Evolutionary conservation across 345 rosid genomes (phyloP).

Genomic region (Eutrema yunnanense): DNA sequence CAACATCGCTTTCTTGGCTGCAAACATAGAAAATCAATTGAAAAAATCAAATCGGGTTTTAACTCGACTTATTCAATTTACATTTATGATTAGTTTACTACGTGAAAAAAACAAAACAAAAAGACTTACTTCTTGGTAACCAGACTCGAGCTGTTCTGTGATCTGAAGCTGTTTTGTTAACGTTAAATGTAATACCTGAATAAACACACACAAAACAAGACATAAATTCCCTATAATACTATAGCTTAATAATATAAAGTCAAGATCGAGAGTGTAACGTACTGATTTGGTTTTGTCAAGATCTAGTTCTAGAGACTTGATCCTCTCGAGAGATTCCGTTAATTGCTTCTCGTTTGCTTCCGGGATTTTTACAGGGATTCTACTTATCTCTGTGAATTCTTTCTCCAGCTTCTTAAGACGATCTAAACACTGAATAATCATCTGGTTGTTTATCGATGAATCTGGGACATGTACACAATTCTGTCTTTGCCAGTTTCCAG

Average conservation of each 20-base stretch:
- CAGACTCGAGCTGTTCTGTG: slow-evolving; percentile 46
- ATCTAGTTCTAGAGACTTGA: slow-evolving; percentile 78
- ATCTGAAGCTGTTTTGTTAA: slow-evolving; percentile 74
- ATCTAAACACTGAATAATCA: slow-evolving; percentile 51
- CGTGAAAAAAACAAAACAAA: too few species aligned
- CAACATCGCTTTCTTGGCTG: slow-evolving; percentile 22
- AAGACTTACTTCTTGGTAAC: slow-evolving; percentile 19
- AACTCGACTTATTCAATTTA: too few species aligned
- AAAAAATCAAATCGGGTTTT: background rate
- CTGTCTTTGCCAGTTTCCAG: slow-evolving; percentile 50
- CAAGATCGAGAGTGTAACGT: slow-evolving; percentile 18
- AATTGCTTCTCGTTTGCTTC: slow-evolving; percentile 71
- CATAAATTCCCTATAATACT: too few species aligned
- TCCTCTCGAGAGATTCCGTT: slow-evolving; percentile 71
- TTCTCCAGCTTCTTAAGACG: slow-evolving; percentile 80
- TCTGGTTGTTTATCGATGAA: slow-evolving; percentile 27
- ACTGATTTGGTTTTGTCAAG: slow-evolving; percentile 89
- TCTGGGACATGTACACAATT: slow-evolving; percentile 39
- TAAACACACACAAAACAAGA: background rate
- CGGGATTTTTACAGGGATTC: slow-evolving; percentile 60
- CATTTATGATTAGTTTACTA: too few species aligned
- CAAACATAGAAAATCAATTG: background rate
- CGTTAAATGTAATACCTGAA: slow-evolving; percentile 68
- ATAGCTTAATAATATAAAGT: background rate
- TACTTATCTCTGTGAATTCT: slow-evolving; percentile 50